Evolutionary conservation across 495 filamentous ascomycete species (phyloP).

Genomic region (Neurospora sp.): DNA sequence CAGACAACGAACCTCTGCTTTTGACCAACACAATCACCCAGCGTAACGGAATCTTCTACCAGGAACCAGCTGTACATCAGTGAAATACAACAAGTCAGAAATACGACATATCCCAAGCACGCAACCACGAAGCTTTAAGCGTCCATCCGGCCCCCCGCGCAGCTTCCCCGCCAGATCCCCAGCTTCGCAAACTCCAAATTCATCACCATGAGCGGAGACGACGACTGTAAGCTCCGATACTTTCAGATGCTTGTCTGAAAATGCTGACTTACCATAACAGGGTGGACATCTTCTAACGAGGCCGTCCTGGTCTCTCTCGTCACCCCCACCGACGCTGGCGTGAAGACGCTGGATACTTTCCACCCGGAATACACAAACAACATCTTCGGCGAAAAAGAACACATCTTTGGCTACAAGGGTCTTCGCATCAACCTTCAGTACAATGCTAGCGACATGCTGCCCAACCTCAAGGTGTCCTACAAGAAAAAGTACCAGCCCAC

Average conservation of each 20-base stretch:
- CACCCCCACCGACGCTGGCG: conserved; percentile 42
- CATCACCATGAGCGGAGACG: not conserved
- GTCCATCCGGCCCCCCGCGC: not conserved
- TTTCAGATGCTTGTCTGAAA: too few species aligned
- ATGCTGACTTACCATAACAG: conserved; percentile 31
- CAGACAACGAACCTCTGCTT: not conserved
- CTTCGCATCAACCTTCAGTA: conserved; percentile 69
- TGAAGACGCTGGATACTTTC: conserved; percentile 56
- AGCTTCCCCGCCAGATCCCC: not conserved
- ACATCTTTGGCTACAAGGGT: conserved; percentile 80
- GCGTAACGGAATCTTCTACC: not conserved
- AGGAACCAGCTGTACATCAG: not conserved
- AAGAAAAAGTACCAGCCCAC: conserved; percentile 63
- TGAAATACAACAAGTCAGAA: not conserved
- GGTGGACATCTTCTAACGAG: conserved; percentile 67
- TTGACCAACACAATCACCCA: not conserved
- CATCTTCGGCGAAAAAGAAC: conserved; percentile 85
- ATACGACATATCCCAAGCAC: not conserved
- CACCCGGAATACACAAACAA: conserved; percentile 81
- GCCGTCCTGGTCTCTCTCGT: conserved; percentile 63
- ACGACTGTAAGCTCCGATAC: not conserved
- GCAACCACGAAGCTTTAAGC: not conserved
- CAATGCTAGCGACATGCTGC: conserved; percentile 70
- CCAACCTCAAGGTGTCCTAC: conserved; percentile 61
- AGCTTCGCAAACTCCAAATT: not conserved